These are phyloP conservation scores for Mycena crocata DNA, from an alignment of 768 basidiomycete species.

Conservation along the genomic window DNA sequence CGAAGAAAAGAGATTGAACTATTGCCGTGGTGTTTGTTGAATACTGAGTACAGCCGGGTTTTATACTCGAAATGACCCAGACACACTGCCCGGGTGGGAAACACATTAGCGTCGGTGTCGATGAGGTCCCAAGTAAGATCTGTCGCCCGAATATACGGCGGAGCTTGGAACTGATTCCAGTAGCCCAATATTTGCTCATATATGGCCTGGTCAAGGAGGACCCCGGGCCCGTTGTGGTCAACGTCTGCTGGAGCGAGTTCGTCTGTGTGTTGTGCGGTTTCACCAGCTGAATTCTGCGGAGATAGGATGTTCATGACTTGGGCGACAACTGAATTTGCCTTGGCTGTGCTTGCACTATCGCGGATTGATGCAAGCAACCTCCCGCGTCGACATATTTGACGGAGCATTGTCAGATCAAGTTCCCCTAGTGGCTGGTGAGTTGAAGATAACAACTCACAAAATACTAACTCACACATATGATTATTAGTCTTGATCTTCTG, in stretches of 20 bases:
- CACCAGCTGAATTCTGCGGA: neutral
- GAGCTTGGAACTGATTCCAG: slow-evolving; percentile 8
- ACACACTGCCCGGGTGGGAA: slow-evolving; percentile 6
- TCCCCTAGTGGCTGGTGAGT: slow-evolving; percentile 3
- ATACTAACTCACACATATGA: slow-evolving; percentile 18
- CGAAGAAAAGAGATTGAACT: slow-evolving; percentile 23
- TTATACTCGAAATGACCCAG: slow-evolving; percentile 12
- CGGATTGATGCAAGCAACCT: neutral
- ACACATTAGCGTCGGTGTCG: neutral
- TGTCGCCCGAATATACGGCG: slow-evolving; percentile 3
- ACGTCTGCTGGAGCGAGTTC: too few species aligned
- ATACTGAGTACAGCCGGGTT: neutral
- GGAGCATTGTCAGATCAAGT: slow-evolving; percentile 5
- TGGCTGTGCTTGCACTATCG: neutral
- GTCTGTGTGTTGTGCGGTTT: neutral
- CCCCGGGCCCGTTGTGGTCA: neutral
- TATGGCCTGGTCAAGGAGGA: neutral
- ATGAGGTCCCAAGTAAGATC: neutral
- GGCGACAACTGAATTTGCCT: slow-evolving; percentile 1
- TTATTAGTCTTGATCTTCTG: too few species aligned
- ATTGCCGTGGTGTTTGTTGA: slow-evolving; percentile 1
- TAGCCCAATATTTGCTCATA: slow-evolving; percentile 1
- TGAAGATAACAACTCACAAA: neutral
- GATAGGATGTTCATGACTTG: neutral
- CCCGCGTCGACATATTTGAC: slow-evolving; percentile 5